These are phyloP conservation scores for Acidiella bohemica DNA, from an alignment of 495 filamentous ascomycete genomes.

Conservation along the genomic window DNA sequence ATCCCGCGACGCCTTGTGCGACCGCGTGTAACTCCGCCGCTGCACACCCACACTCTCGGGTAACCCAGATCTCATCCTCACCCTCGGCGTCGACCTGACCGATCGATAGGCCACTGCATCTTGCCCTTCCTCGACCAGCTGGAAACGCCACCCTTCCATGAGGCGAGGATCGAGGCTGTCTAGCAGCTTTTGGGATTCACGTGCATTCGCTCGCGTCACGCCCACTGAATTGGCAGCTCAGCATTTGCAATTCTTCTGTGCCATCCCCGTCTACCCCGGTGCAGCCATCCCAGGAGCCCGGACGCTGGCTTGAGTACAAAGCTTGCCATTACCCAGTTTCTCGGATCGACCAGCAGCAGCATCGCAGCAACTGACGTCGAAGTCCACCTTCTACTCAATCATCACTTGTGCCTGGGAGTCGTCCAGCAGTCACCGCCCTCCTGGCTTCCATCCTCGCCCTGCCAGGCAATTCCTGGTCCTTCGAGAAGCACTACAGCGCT, in stretches of 20 bases:
- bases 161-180: background rate
- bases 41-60: slow-evolving; percentile 18
- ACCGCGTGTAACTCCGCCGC: slow-evolving; percentile 18
- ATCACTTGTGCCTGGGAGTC: slow-evolving; percentile 6
- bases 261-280: background rate
- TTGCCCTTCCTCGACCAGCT: too few relatives aligned
- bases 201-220: slow-evolving; percentile 12
- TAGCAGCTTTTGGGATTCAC: slow-evolving; percentile 8
- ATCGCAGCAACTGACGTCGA: slow-evolving; percentile 8
- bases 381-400: slow-evolving; percentile 3
- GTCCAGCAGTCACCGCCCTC: slow-evolving; percentile 12
- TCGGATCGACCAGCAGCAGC: slow-evolving; percentile 8
- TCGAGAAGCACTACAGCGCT: slow-evolving; percentile 7
- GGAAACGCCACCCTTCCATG: slow-evolving; percentile 4
- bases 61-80: slow-evolving; percentile 8
- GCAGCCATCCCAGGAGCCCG: slow-evolving; percentile 9
- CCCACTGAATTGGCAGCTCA: slow-evolving; percentile 1
- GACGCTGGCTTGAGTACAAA: slow-evolving; percentile 21
- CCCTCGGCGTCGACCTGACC: slow-evolving; percentile 5
- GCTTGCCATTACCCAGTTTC: slow-evolving; percentile 12
- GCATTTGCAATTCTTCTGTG: background rate
- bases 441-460: slow-evolving; percentile 13
- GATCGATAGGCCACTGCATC: slow-evolving; percentile 4
- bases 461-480: slow-evolving; percentile 14
- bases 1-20: slow-evolving; percentile 9